These are phyloP conservation scores for Blastocystis sp. DNA, from an alignment of 352 stramenopile species.

Conservation along the genomic window DNA sequence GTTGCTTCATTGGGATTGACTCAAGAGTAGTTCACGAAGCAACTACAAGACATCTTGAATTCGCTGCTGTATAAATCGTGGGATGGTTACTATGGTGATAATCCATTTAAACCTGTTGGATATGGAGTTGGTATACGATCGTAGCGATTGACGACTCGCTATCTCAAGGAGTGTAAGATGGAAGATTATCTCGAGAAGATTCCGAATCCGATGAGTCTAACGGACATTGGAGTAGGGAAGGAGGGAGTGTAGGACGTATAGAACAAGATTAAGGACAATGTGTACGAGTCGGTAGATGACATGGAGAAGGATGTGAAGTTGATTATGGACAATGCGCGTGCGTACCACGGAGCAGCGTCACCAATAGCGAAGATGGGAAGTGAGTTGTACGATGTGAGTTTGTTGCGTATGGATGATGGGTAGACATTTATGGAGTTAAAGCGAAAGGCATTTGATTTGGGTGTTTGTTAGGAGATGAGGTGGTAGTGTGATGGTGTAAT, in stretches of 20 bases:
- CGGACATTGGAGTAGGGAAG: conserved; percentile 6
- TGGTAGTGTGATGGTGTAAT: not conserved
- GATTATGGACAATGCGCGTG: conserved; percentile 5
- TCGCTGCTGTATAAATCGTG: conserved; percentile 16
- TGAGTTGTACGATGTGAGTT: conserved; percentile 41
- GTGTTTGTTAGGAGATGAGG: not conserved
- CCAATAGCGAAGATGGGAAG: not conserved
- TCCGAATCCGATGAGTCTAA: conserved; percentile 36
- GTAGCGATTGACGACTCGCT: not conserved
- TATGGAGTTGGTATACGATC: not conserved
- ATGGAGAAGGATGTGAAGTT: conserved; percentile 26
- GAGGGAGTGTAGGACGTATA: not conserved
- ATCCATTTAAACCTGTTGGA: conserved; percentile 20
- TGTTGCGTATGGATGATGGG: not conserved
- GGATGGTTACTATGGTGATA: conserved; percentile 20
- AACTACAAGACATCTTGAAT: not conserved
- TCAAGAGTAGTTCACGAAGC: not conserved
- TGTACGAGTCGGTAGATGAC: conserved; percentile 15
- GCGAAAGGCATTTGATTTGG: not conserved
- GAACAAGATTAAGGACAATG: not conserved
- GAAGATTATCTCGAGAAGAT: conserved; percentile 7
- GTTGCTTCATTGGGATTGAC: not conserved
- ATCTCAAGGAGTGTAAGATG: conserved; percentile 28
- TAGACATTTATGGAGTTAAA: not conserved
- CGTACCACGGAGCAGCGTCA: conserved; percentile 6